Evolutionary conservation across 2,329 filamentous ascomycete species (phyloP), one percentile per base, ranked within the genome.

Genomic region (Cladosporium cucumerinum): DNA sequence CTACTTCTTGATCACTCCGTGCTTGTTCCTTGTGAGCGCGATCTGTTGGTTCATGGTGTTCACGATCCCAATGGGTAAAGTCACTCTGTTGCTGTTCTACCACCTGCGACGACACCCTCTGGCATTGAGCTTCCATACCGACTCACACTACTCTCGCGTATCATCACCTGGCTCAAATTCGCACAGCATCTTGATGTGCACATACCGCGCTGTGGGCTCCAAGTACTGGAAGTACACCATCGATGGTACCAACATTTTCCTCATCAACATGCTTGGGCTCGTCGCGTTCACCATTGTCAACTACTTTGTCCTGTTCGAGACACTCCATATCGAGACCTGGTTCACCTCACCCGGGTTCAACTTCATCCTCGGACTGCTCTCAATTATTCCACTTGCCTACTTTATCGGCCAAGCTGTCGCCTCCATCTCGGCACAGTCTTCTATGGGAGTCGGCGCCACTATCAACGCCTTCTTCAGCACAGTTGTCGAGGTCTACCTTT

Each of bases 141-240:
- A 97, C 75, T 87, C 87, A 64, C 85, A 87, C 65, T 90, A 90
- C 72, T 87, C 90, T 28, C 89, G 93, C 64, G 82, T 63, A 18
- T 90, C 92, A 54, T 23, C 46, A 16, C 90, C 90, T 57, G 25
- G 26, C 18, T 69, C 70, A 32, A 71, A 70, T 18, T 61, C 55
- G 16, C 55, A 61, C 63, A 94, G 93, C 12, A 94, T 99, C 67
- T 82, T 99, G 21, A 84, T 99, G 36, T 99, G 95, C 84, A 99
- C 95, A 6, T 99, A 99, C 79, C 90, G 96, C 65, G 95, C 95
- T 51, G 94, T 96, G 14, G 95, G 95, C 14, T 84, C 88, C 70
- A 94, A 94, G 77, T 99, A 99, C 82, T 99, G 96, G 94, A 99
- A 99, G 80, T 99, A 99, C 79, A 99, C 95, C 4, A 84, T 99